Conservation (phyloP, 805 yeast species). For the Candida palmyrensis region DNA sequence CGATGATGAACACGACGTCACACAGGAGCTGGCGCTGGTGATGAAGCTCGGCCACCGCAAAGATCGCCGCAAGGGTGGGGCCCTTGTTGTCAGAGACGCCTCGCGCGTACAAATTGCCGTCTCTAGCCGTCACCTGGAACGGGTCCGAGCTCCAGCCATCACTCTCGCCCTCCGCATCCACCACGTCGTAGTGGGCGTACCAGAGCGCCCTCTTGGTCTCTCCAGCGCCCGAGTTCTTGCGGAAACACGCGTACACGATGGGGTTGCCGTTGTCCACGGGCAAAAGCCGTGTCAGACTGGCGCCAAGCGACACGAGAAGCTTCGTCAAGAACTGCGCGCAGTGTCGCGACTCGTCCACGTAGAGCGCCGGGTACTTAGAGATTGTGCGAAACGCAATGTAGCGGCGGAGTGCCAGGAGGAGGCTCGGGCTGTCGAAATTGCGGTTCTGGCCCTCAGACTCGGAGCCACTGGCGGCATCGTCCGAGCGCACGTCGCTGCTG, state of each 20-base stretch:
- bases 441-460: background rate
- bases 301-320: constrained; percentile 65
- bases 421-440: constrained; percentile 49
- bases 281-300: constrained; percentile 56
- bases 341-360: constrained; percentile 73
- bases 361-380: constrained; percentile 63
- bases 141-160: constrained; percentile 78
- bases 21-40: constrained; percentile 47
- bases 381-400: constrained; percentile 72
- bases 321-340: constrained; percentile 75
- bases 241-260: constrained; percentile 71
- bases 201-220: constrained; percentile 51
- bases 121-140: constrained; percentile 63
- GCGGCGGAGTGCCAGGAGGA: constrained; percentile 57
- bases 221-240: constrained; percentile 28
- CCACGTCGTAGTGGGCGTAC: constrained; percentile 97
- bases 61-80: constrained; percentile 81
- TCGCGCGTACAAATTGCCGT: constrained; percentile 85
- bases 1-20: constrained; percentile 80
- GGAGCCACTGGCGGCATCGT: background rate
- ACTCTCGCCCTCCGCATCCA: constrained; percentile 59
- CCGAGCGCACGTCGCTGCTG: constrained; percentile 14
- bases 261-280: constrained; percentile 83
- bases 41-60: constrained; percentile 72
- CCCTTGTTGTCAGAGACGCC: constrained; percentile 97